phyloP scores from a whole-genome alignment of 768 basidiomycete genomes.

The Suillus brevipes region DNA sequence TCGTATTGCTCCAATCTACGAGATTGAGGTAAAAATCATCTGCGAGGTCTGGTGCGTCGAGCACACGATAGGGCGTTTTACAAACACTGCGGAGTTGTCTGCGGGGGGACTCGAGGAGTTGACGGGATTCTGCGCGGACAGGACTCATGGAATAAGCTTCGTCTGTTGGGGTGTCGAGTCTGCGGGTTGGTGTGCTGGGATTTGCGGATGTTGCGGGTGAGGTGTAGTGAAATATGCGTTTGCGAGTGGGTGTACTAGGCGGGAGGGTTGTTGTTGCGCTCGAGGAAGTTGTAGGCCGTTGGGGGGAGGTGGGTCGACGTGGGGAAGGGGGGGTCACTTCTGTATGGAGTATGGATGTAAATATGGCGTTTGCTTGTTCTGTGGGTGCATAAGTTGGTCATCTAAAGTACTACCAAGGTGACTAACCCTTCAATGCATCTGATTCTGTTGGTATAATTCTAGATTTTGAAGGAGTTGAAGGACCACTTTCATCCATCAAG shows the following conservation, averaged over 20 bases:
- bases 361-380: conserved; percentile 87
- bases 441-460: conserved; percentile 67
- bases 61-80: conserved; percentile 94
- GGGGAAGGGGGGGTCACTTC: conserved; percentile 77
- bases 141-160: conserved; percentile 91
- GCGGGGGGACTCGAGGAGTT: conserved; percentile 81
- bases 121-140: conserved; percentile 79
- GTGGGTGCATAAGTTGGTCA: neutral
- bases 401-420: neutral
- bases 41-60: conserved; percentile 95
- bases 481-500: conserved; percentile 55
- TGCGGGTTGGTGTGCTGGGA: conserved; percentile 53
- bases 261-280: conserved; percentile 39
- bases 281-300: conserved; percentile 39
- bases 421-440: conserved; percentile 73
- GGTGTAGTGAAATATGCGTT: conserved; percentile 68
- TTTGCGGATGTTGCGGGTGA: conserved; percentile 59
- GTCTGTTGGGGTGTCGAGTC: conserved; percentile 82
- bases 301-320: conserved; percentile 60
- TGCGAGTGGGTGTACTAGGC: conserved; percentile 47
- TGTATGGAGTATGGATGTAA: conserved; percentile 72
- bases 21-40: conserved; percentile 99
- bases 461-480: conserved; percentile 59
- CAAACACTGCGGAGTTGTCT: conserved; percentile 80
- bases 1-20: conserved; percentile 96